Percentiles rank a stretch among this genome's conserved stretches.
Conservation (phyloP, 805 yeast species). For the Metschnikowia peoriensis region DNA sequence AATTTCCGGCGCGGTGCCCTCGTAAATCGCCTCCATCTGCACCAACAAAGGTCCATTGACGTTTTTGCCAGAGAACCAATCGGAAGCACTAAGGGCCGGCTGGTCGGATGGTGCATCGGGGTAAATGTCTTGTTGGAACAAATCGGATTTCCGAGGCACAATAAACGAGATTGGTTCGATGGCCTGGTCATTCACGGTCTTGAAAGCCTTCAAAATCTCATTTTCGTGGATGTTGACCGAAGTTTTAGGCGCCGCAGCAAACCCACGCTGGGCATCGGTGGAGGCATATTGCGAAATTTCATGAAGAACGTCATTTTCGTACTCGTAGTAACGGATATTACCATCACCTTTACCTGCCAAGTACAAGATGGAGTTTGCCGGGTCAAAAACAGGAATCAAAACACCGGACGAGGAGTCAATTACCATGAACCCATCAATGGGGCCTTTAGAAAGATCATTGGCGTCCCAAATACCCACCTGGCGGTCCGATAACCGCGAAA, state of each 20-base stretch:
- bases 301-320: constrained; percentile 68
- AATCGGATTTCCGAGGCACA: constrained; percentile 92
- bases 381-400: constrained; percentile 87
- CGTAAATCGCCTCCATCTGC: constrained; percentile 72
- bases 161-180: constrained; percentile 91
- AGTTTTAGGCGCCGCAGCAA: constrained; percentile 85
- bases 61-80: constrained; percentile 75
- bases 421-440: constrained; percentile 83
- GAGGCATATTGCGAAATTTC: constrained; percentile 89
- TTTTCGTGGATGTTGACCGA: constrained; percentile 76
- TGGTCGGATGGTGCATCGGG: constrained; percentile 84
- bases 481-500: constrained; percentile 88
- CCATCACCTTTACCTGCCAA: constrained; percentile 99
- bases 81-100: constrained; percentile 76
- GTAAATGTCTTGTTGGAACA: constrained; percentile 88
- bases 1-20: constrained; percentile 62
- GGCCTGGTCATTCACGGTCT: constrained; percentile 79
- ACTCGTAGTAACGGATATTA: constrained; percentile 91
- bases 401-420: constrained; percentile 93
- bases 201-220: constrained; percentile 79
- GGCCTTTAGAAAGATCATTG: constrained; percentile 68
- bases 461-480: constrained; percentile 95
- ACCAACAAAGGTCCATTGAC: constrained; percentile 81
- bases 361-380: constrained; percentile 72
- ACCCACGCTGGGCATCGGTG: constrained; percentile 92